These are phyloP conservation scores for Coemansia sp. DNA, from an alignment of 192 early-diverging fungal genomes.

Conservation along the genomic window DNA sequence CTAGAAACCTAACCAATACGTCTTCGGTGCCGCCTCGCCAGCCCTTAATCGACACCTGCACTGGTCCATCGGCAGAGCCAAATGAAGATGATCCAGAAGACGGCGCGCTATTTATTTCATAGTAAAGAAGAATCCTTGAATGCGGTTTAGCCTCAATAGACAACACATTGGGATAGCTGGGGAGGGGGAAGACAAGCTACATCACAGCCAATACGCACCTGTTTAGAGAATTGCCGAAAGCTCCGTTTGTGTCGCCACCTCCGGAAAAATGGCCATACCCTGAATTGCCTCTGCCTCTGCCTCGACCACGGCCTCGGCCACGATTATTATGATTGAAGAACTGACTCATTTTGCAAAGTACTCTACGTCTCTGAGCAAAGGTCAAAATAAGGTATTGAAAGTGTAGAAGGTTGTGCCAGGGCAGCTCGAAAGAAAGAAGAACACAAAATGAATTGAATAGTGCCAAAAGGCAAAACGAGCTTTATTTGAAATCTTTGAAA, in stretches of 20 bases:
- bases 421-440: background rate
- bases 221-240: background rate
- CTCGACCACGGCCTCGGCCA: constrained; percentile 35
- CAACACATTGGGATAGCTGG: background rate
- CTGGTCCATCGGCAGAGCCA: constrained; percentile 28
- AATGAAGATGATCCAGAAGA: constrained; percentile 22
- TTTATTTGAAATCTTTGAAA: background rate
- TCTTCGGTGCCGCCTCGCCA: constrained; percentile 42
- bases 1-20: constrained; percentile 38
- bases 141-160: background rate
- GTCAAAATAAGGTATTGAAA: background rate
- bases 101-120: background rate
- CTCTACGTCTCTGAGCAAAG: background rate
- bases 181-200: background rate
- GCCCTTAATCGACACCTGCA: constrained; percentile 46
- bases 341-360: constrained; percentile 20
- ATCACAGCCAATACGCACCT: background rate
- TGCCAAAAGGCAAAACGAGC: background rate
- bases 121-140: background rate
- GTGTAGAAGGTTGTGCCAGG: background rate
- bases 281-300: constrained; percentile 19
- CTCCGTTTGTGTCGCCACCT: background rate
- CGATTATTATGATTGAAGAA: constrained; percentile 20
- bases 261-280: background rate
- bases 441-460: background rate